These are phyloP conservation scores for Sutorius australiensis DNA, from an alignment of 768 basidiomycete genomes.

Conservation along the genomic window DNA sequence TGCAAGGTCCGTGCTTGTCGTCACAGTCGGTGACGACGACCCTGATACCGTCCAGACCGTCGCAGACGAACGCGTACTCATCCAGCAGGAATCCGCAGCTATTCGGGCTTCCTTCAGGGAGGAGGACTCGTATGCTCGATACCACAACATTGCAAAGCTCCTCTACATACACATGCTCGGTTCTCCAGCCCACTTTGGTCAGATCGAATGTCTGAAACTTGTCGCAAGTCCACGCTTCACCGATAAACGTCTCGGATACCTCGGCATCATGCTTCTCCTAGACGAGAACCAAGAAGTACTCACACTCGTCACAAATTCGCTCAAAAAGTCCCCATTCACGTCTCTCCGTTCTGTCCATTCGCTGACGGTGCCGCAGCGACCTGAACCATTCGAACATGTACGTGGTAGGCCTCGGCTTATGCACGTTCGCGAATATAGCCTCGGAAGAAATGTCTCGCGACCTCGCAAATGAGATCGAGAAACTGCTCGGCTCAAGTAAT, in stretches of 20 bases:
- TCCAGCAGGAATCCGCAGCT: conserved; percentile 95
- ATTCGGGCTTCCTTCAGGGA: conserved; percentile 96
- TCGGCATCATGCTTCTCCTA: conserved; percentile 95
- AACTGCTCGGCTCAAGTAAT: conserved; percentile 93
- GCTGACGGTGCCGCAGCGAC: conserved; percentile 55
- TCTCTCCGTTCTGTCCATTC: not conserved
- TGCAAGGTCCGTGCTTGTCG: conserved; percentile 69
- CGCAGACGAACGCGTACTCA: conserved; percentile 95
- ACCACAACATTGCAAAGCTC: conserved; percentile 97
- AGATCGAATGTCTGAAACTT: conserved; percentile 94
- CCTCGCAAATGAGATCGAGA: conserved; percentile 96
- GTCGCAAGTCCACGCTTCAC: conserved; percentile 93
- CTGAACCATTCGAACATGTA: conserved; percentile 99
- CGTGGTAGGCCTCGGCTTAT: conserved; percentile 92
- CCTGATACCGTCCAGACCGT: conserved; percentile 63
- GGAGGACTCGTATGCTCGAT: conserved; percentile 91
- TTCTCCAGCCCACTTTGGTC: conserved; percentile 97
- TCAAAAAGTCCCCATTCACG: conserved; percentile 75
- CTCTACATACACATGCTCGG: conserved; percentile 99
- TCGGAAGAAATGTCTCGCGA: conserved; percentile 99
- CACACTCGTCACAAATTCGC: conserved; percentile 94
- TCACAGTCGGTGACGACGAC: conserved; percentile 11
- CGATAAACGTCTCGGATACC: conserved; percentile 93
- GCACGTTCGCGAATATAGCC: conserved; percentile 98
- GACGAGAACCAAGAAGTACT: conserved; percentile 98